Evolutionary conservation across 192 early-diverging fungal species (phyloP).

Genomic region (Gigaspora rosea): DNA sequence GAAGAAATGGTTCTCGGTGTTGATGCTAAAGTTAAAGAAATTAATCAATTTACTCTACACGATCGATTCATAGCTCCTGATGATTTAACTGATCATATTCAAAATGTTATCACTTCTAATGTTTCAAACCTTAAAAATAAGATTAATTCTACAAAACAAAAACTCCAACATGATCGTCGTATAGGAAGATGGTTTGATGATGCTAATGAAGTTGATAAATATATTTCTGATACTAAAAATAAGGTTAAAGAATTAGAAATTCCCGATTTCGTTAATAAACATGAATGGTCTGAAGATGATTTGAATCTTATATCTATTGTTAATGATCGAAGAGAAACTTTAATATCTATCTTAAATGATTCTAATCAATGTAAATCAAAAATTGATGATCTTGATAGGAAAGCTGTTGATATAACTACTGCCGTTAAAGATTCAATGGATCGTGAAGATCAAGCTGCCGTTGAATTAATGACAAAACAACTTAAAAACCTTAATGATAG

Average conservation of each 20-base stretch:
- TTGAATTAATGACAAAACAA: slow-evolving; percentile 29
- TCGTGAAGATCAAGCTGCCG: slow-evolving; percentile 26
- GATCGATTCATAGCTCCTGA: slow-evolving; percentile 2
- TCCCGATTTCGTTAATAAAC: slow-evolving; percentile 30
- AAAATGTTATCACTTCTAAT: neutral
- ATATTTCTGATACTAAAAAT: slow-evolving; percentile 2
- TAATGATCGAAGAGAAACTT: slow-evolving; percentile 2
- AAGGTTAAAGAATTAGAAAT: slow-evolving; percentile 27
- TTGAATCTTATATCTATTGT: slow-evolving; percentile 11
- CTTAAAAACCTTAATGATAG: slow-evolving; percentile 9
- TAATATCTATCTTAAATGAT: neutral
- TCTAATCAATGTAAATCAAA: neutral
- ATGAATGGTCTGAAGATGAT: slow-evolving; percentile 25
- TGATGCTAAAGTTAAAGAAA: slow-evolving; percentile 14
- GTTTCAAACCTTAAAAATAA: slow-evolving; percentile 9
- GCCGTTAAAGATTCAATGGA: slow-evolving; percentile 21
- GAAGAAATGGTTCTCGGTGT: slow-evolving; percentile 27
- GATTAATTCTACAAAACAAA: slow-evolving; percentile 6
- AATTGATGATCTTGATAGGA: slow-evolving; percentile 21
- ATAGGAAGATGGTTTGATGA: slow-evolving; percentile 31
- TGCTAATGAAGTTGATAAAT: slow-evolving; percentile 29
- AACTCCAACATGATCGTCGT: slow-evolving; percentile 18
- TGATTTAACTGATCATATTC: slow-evolving; percentile 7
- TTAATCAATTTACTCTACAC: neutral
- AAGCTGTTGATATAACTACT: slow-evolving; percentile 17